Conservation (phyloP, 2,329 filamentous ascomycete species). For the Cercospora sesami region DNA sequence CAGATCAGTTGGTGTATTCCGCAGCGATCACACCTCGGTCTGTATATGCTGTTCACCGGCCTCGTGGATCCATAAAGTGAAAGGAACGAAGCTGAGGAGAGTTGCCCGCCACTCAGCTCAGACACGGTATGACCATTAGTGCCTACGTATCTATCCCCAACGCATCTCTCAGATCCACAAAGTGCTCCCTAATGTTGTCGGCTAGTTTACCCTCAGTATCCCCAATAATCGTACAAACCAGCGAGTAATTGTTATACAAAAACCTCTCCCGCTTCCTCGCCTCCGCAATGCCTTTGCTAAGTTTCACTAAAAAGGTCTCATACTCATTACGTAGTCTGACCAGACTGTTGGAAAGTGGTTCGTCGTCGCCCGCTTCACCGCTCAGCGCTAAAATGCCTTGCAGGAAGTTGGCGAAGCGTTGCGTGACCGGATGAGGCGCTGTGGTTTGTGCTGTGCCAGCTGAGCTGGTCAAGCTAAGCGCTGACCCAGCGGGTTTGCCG, state of each 20-base stretch:
- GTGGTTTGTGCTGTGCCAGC: conserved; percentile 65
- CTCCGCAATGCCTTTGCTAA: conserved; percentile 74
- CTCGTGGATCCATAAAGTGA: not conserved
- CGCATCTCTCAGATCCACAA: conserved; percentile 59
- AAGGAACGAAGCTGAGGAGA: not conserved
- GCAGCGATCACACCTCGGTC: not conserved
- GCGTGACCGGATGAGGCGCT: conserved; percentile 87
- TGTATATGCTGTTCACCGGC: not conserved
- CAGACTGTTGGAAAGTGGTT: conserved; percentile 82
- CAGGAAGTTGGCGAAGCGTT: conserved; percentile 91
- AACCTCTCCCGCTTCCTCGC: conserved; percentile 81
- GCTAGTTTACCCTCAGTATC: conserved; percentile 71
- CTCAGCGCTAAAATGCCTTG: conserved; percentile 82
- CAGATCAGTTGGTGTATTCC: not conserved
- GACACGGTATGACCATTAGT: not conserved
- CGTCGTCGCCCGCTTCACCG: conserved; percentile 88
- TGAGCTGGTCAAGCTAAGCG: conserved; percentile 56
- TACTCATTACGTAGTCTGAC: conserved; percentile 75
- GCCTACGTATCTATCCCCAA: conserved; percentile 26
- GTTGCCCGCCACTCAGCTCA: not conserved
- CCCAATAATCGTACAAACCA: conserved; percentile 85
- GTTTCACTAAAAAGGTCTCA: conserved; percentile 75
- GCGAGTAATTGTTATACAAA: conserved; percentile 91
- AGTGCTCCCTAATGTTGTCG: conserved; percentile 72
- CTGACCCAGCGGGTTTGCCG: conserved; percentile 52